These are phyloP conservation scores for Sisymbrium irio DNA, from an alignment of 345 rosid genomes.

Conservation along the genomic window DNA sequence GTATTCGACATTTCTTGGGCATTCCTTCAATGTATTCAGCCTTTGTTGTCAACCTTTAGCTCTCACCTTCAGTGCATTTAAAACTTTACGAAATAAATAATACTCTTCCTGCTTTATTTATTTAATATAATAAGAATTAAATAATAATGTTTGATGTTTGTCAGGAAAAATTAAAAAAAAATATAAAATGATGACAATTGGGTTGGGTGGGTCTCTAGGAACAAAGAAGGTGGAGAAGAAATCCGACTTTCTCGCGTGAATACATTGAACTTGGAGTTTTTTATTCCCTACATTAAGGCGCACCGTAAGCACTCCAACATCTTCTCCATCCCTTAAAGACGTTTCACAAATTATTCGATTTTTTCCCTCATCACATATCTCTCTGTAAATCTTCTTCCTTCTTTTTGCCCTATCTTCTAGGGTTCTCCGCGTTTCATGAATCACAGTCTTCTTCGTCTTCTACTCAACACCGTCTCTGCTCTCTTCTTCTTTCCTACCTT, in stretches of 20 bases:
- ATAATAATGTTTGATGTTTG: constrained; percentile 9
- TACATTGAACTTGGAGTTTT: constrained; percentile 59
- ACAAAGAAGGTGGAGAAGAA: constrained; percentile 48
- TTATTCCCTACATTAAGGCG: constrained; percentile 2
- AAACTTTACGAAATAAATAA: constrained; percentile 16
- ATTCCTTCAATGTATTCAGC: constrained; percentile 19
- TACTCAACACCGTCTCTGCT: constrained; percentile 11
- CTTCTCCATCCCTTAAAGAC: constrained; percentile 19
- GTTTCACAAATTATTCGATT: constrained; percentile 11
- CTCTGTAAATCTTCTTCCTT: neutral
- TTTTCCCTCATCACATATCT: neutral
- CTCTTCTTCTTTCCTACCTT: neutral
- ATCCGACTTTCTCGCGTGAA: constrained; percentile 43
- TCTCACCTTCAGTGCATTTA: constrained; percentile 15
- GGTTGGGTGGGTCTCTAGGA: constrained; percentile 25
- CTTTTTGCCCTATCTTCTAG: constrained; percentile 89
- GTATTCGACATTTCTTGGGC: constrained; percentile 1
- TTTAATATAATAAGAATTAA: neutral
- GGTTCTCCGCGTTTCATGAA: constrained; percentile 67
- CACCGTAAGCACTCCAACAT: constrained; percentile 17
- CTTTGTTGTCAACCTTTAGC: constrained; percentile 18
- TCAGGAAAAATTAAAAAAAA: neutral
- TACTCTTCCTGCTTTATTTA: neutral
- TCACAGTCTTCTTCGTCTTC: constrained; percentile 16
- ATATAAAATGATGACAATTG: constrained; percentile 11